Evolutionary conservation across 331 rosid genomes (phyloP).

Genomic region (Acacia pycnantha): DNA sequence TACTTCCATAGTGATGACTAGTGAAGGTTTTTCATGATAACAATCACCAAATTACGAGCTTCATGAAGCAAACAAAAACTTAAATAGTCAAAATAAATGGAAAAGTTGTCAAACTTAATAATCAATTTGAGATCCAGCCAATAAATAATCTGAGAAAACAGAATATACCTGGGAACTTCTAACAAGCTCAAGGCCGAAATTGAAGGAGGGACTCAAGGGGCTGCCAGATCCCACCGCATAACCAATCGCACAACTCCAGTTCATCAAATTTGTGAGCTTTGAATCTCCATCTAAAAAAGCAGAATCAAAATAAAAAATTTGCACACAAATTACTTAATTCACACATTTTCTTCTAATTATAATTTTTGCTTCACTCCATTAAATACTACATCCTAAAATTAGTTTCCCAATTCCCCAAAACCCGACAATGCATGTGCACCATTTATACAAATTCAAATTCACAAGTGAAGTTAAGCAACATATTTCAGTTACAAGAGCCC

Average conservation of each 20-base stretch:
- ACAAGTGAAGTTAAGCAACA: no score
- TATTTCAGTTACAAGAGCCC: no score
- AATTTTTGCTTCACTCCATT: constrained; percentile 10
- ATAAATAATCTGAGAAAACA: not conserved
- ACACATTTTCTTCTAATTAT: constrained; percentile 7
- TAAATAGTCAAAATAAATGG: not conserved
- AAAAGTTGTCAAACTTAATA: constrained; percentile 11
- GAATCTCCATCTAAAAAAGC: constrained; percentile 53
- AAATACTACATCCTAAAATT: constrained; percentile 22
- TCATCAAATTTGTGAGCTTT: constrained; percentile 59
- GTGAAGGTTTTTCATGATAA: not conserved
- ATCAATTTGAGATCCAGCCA: constrained; percentile 13
- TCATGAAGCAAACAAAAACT: not conserved
- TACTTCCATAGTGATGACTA: not conserved
- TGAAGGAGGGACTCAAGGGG: constrained; percentile 93
- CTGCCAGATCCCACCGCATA: constrained; percentile 90
- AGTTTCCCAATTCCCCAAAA: not conserved
- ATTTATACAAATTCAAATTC: no score
- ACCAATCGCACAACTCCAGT: constrained; percentile 93
- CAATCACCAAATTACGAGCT: constrained; percentile 6
- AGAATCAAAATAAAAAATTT: constrained; percentile 19
- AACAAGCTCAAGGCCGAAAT: constrained; percentile 82
- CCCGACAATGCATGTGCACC: no score
- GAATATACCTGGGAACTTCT: constrained; percentile 71
- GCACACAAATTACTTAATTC: constrained; percentile 6